A percentile compares a stretch with the other conserved stretches of the same genome.
phyloP scores from a whole-genome alignment of 1,284 basidiomycete species.

The Leccinum huronense region DNA sequence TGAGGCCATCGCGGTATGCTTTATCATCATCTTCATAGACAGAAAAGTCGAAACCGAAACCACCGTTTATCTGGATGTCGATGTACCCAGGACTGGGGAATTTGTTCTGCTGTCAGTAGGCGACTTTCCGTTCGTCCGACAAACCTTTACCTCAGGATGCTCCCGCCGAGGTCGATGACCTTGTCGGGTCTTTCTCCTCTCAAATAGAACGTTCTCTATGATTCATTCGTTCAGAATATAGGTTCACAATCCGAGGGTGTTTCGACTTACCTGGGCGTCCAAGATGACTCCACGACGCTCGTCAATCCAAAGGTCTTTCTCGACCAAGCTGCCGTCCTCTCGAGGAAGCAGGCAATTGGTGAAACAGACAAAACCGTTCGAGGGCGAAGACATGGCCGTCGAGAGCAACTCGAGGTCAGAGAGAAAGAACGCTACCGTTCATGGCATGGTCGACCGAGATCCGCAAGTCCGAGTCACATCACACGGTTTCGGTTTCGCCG shows the following conservation, averaged over 20 bases:
- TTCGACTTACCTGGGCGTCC: constrained; percentile 59
- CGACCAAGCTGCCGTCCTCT: constrained; percentile 69
- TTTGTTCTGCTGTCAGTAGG: constrained; percentile 13
- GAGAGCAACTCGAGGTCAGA: constrained; percentile 10
- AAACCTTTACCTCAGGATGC: constrained; percentile 61
- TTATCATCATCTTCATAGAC: constrained; percentile 71
- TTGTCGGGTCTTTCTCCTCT: constrained; percentile 59
- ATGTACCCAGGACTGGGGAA: constrained; percentile 66
- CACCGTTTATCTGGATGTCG: constrained; percentile 85
- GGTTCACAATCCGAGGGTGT: neutral
- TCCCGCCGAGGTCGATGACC: constrained; percentile 66
- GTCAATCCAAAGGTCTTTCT: constrained; percentile 77
- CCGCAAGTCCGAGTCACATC: constrained; percentile 8
- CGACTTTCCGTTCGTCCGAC: neutral
- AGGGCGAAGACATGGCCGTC: constrained; percentile 31
- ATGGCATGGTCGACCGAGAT: constrained; percentile 4
- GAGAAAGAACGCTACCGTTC: constrained; percentile 8
- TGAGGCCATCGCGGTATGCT: constrained; percentile 66
- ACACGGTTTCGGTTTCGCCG: constrained; percentile 14
- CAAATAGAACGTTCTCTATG: constrained; percentile 56
- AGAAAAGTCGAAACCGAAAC: constrained; percentile 88
- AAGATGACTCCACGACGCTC: constrained; percentile 65
- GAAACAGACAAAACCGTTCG: constrained; percentile 75
- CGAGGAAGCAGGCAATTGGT: constrained; percentile 78
- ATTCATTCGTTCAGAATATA: constrained; percentile 9